These are phyloP conservation scores for Dillenia turbinata DNA, from an alignment of 164 flowering plant species.

Conservation along the genomic window DNA sequence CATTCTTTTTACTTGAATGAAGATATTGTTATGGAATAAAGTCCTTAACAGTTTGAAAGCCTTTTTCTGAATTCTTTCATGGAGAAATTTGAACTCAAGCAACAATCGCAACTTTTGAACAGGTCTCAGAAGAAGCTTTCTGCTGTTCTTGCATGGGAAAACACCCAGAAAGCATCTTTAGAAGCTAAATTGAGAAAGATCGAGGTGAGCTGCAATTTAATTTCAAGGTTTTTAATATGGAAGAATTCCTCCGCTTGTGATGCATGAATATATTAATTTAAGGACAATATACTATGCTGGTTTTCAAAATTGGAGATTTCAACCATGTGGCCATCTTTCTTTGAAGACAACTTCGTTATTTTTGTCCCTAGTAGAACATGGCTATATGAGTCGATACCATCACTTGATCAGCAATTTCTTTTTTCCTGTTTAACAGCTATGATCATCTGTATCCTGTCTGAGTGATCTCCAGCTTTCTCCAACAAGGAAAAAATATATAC, in stretches of 20 bases:
- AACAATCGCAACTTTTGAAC: constrained; percentile 18
- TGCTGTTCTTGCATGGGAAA: constrained; percentile 64
- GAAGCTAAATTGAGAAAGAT: constrained; percentile 60
- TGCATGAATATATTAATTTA: background rate
- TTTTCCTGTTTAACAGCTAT: too few species aligned
- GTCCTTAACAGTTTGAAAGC: background rate
- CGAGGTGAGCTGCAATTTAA: constrained; percentile 43
- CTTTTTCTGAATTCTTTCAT: background rate
- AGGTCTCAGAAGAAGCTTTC: constrained; percentile 70
- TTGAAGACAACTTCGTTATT: too few species aligned
- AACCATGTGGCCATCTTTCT: too few species aligned
- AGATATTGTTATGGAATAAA: background rate
- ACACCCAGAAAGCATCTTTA: constrained; percentile 54
- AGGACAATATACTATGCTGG: background rate
- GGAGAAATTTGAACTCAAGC: background rate
- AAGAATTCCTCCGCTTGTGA: background rate
- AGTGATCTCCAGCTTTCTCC: too few species aligned
- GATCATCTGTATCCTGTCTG: too few species aligned
- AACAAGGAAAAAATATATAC: too few species aligned
- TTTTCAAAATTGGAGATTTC: too few species aligned
- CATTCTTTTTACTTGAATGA: background rate
- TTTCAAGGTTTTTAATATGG: too few species aligned
- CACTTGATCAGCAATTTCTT: too few species aligned
- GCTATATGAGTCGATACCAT: too few species aligned
- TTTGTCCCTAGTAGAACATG: too few species aligned